Percentiles rank a stretch among this genome's conserved stretches.
These are phyloP conservation scores for Verruconis gallopava DNA, from an alignment of 2,329 filamentous ascomycete genomes.

Conservation along the genomic window DNA sequence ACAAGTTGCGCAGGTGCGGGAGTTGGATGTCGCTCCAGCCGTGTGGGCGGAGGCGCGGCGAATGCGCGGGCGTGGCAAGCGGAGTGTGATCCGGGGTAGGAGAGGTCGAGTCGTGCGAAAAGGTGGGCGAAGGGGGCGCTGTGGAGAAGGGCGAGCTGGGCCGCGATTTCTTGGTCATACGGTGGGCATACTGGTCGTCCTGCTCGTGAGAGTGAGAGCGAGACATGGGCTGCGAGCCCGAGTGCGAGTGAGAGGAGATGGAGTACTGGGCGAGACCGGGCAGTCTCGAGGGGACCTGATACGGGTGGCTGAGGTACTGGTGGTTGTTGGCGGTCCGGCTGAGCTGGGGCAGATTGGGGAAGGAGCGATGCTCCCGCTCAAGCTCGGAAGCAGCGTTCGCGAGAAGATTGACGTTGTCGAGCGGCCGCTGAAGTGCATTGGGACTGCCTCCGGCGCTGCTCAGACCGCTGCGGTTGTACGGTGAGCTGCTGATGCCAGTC, in stretches of 20 bases:
- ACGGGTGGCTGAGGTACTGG: constrained; percentile 24
- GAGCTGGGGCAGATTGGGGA: constrained; percentile 22
- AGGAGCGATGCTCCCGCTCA: constrained; percentile 46
- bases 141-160: constrained; percentile 93
- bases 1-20: constrained; percentile 65
- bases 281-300: constrained; percentile 44
- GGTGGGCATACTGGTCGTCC: constrained; percentile 65
- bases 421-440: constrained; percentile 35
- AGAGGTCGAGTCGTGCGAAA: constrained; percentile 89
- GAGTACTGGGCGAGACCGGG: constrained; percentile 36
- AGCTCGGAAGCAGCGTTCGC: constrained; percentile 56
- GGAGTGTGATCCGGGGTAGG: constrained; percentile 97
- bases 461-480: constrained; percentile 36
- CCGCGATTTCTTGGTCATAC: constrained; percentile 74
- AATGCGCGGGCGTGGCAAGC: constrained; percentile 91
- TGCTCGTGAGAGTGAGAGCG: constrained; percentile 74
- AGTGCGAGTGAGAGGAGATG: constrained; percentile 44
- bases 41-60: constrained; percentile 74
- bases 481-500: constrained; percentile 41
- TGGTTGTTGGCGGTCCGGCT: constrained; percentile 23
- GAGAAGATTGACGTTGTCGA: constrained; percentile 56
- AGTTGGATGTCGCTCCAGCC: constrained; percentile 58
- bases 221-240: constrained; percentile 71
- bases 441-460: constrained; percentile 22
- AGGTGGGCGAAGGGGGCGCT: constrained; percentile 88